Evolutionary conservation across 768 basidiomycete genomes (phyloP).

Genomic region (Austroboletus eburneus): DNA sequence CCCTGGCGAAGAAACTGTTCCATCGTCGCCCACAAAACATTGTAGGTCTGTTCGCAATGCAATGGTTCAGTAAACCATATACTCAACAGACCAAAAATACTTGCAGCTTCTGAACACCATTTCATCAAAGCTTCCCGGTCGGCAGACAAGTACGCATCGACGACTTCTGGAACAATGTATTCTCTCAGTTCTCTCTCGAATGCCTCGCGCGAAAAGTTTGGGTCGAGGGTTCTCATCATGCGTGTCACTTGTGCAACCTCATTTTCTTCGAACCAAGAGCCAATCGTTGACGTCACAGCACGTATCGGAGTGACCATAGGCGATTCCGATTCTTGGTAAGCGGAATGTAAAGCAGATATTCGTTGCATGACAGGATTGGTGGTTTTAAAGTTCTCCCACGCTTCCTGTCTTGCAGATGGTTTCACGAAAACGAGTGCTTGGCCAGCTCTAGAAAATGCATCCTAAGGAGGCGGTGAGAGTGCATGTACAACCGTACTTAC

Average conservation of each 20-base stretch:
- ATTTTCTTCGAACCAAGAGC: constrained; percentile 93
- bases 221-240: constrained; percentile 84
- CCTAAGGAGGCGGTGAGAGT: not conserved
- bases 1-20: constrained; percentile 90
- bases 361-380: constrained; percentile 71
- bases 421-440: constrained; percentile 80
- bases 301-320: constrained; percentile 80
- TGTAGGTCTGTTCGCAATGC: constrained; percentile 69
- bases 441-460: constrained; percentile 66
- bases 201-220: constrained; percentile 75
- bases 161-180: constrained; percentile 96
- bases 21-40: constrained; percentile 98
- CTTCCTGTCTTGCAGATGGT: constrained; percentile 71
- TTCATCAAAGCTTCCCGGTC: constrained; percentile 79
- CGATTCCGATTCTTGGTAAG: constrained; percentile 92
- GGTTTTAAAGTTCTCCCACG: constrained; percentile 77
- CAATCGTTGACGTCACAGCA: constrained; percentile 78
- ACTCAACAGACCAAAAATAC: constrained; percentile 26
- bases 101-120: constrained; percentile 95
- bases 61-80: not conserved
- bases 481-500: constrained; percentile 43
- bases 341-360: constrained; percentile 54
- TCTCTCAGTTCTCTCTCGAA: constrained; percentile 91
- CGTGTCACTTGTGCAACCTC: constrained; percentile 95
- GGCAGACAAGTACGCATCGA: constrained; percentile 91